Evolutionary conservation across 2,329 filamentous ascomycete genomes (phyloP).

Genomic region (Samsoniella hepiali): DNA sequence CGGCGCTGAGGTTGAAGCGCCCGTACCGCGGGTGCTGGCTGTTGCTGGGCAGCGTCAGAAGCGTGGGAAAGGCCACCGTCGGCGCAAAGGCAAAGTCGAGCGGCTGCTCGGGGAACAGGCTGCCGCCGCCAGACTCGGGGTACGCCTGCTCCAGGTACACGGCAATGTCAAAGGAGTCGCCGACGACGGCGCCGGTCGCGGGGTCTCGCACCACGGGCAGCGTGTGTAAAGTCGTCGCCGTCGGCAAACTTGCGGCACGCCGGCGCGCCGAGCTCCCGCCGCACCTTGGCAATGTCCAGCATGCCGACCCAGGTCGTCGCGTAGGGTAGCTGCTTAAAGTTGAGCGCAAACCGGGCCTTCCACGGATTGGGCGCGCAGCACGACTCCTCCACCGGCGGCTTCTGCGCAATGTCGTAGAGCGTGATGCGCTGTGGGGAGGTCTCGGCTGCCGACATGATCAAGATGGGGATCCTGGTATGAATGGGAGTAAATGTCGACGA

Average conservation of each 20-base stretch:
- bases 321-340: conserved; percentile 39
- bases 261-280: conserved; percentile 43
- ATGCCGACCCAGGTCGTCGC: conserved; percentile 48
- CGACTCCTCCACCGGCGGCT: conserved; percentile 28
- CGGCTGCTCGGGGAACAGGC: conserved; percentile 45
- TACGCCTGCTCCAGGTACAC: conserved; percentile 54
- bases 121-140: conserved; percentile 41
- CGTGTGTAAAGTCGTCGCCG: conserved; percentile 57
- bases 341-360: conserved; percentile 37
- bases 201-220: conserved; percentile 55
- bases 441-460: not conserved
- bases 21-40: conserved; percentile 37
- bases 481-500: not conserved
- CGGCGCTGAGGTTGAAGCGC: conserved; percentile 53
- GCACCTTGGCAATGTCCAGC: conserved; percentile 48
- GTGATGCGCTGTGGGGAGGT: conserved; percentile 23
- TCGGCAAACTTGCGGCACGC: conserved; percentile 54
- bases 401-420: conserved; percentile 43
- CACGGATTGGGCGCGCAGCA: conserved; percentile 32
- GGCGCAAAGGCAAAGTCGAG: conserved; percentile 39
- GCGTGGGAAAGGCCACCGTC: conserved; percentile 28
- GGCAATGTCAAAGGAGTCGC: conserved; percentile 66
- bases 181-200: conserved; percentile 40
- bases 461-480: not conserved
- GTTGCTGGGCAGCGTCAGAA: conserved; percentile 35